A percentile compares a stretch with the other conserved stretches of the same genome.
phyloP scores from a whole-genome alignment of 441 rosid genomes.

The Gossypium trilobum region DNA sequence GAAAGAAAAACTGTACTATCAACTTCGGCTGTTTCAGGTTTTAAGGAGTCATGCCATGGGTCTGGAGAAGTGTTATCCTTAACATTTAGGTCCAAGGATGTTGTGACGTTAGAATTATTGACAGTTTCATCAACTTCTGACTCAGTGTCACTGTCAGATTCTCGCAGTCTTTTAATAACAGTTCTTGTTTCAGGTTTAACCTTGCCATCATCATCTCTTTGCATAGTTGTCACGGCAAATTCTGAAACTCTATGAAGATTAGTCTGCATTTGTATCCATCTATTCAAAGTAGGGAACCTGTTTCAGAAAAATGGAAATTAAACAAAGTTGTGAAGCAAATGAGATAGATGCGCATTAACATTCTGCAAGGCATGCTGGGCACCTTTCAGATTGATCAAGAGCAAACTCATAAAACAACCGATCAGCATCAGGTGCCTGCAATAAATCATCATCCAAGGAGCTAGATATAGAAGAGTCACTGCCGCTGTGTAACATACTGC shows the following conservation, averaged over 20 bases:
- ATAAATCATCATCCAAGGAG: slow-evolving; percentile 53
- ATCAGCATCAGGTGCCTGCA: slow-evolving; percentile 71
- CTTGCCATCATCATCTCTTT: slow-evolving; percentile 37
- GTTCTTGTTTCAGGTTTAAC: slow-evolving; percentile 50
- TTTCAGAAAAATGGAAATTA: slow-evolving; percentile 17
- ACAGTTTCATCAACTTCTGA: slow-evolving; percentile 60
- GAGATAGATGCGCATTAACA: slow-evolving; percentile 9
- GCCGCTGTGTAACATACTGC: slow-evolving; percentile 74
- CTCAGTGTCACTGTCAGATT: slow-evolving; percentile 67
- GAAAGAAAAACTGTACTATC: slow-evolving; percentile 74
- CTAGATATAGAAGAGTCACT: slow-evolving; percentile 63
- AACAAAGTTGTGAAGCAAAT: slow-evolving; percentile 14
- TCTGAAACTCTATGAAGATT: slow-evolving; percentile 95
- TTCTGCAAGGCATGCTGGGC: slow-evolving; percentile 18
- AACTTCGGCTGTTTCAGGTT: slow-evolving; percentile 39
- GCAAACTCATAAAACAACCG: slow-evolving; percentile 86
- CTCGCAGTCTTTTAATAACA: slow-evolving; percentile 71
- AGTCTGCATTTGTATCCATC: slow-evolving; percentile 98
- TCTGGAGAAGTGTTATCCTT: slow-evolving; percentile 40
- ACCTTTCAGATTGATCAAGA: slow-evolving; percentile 99
- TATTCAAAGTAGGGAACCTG: slow-evolving; percentile 91
- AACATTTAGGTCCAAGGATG: slow-evolving; percentile 33
- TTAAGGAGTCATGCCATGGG: slow-evolving; percentile 27
- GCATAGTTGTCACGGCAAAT: slow-evolving; percentile 68
- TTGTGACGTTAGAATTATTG: slow-evolving; percentile 31